Percentiles rank a stretch among this genome's conserved stretches.
phyloP scores from a whole-genome alignment of 371 early-diverging fungal species.

The Mortierella sp. region DNA sequence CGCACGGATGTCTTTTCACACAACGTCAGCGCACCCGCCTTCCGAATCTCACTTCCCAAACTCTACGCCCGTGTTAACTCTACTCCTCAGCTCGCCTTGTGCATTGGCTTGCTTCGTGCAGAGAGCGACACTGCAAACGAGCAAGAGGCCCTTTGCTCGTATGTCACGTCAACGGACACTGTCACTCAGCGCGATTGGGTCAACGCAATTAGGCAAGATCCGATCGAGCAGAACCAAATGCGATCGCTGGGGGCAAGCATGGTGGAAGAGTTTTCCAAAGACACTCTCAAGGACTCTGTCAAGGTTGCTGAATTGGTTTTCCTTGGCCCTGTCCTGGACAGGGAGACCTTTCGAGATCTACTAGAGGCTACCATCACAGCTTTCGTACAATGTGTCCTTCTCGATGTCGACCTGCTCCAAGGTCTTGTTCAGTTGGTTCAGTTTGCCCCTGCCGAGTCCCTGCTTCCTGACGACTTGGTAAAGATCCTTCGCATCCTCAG shows the following conservation, averaged over 20 bases:
- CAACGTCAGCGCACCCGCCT: neutral
- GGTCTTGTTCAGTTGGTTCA: constrained; percentile 10
- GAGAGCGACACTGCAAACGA: neutral
- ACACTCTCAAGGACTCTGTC: neutral
- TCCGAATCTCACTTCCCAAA: neutral
- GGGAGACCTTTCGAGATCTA: neutral
- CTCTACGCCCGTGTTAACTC: neutral
- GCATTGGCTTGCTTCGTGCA: neutral
- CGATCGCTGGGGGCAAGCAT: neutral
- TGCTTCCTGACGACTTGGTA: constrained; percentile 14
- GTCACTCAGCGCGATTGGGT: neutral
- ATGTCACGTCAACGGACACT: neutral
- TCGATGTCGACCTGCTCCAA: constrained; percentile 6
- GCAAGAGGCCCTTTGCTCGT: no score
- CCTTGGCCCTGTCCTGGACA: neutral
- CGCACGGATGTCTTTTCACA: neutral
- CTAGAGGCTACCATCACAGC: neutral
- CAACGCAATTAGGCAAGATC: neutral
- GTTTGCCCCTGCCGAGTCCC: neutral
- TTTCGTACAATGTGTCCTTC: neutral
- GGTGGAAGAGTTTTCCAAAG: neutral
- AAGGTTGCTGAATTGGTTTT: neutral
- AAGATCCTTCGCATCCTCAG: neutral
- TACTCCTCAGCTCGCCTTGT: neutral
- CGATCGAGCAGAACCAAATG: neutral